phyloP scores from a whole-genome alignment of 2,329 filamentous ascomycete species.

The Aspergillus sojae region DNA sequence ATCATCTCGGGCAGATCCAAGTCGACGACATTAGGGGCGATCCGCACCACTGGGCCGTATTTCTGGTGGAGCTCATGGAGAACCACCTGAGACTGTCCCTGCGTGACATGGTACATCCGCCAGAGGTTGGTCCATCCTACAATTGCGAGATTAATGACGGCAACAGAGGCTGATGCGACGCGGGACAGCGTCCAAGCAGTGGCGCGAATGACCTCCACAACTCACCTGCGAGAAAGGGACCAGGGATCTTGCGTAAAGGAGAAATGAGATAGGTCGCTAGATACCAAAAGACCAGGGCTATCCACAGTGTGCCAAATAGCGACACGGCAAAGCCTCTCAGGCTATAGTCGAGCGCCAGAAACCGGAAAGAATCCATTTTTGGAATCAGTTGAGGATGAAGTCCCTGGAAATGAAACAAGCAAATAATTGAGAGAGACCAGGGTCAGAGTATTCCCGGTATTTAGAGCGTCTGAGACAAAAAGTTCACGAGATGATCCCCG shows the following conservation, averaged over 20 bases:
- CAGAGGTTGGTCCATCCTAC: slow-evolving; percentile 42
- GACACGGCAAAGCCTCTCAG: not conserved
- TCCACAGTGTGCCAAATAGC: slow-evolving; percentile 4
- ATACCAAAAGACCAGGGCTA: slow-evolving; percentile 19
- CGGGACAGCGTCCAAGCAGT: not conserved
- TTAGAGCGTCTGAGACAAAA: not conserved
- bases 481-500: not conserved
- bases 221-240: slow-evolving; percentile 26
- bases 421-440: not conserved
- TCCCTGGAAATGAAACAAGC: not conserved
- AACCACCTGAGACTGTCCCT: slow-evolving; percentile 29
- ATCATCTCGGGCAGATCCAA: slow-evolving; percentile 43
- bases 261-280: slow-evolving; percentile 21
- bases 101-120: slow-evolving; percentile 34
- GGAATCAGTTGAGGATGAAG: not conserved
- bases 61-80: slow-evolving; percentile 40
- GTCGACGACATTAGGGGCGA: slow-evolving; percentile 45
- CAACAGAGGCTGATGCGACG: not conserved
- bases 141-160: not conserved
- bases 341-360: not conserved
- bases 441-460: not conserved
- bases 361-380: not conserved
- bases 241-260: slow-evolving; percentile 22
- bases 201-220: not conserved
- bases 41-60: slow-evolving; percentile 46